Conservation (phyloP, 768 basidiomycete genomes). For the Ephemerocybe angulata region DNA sequence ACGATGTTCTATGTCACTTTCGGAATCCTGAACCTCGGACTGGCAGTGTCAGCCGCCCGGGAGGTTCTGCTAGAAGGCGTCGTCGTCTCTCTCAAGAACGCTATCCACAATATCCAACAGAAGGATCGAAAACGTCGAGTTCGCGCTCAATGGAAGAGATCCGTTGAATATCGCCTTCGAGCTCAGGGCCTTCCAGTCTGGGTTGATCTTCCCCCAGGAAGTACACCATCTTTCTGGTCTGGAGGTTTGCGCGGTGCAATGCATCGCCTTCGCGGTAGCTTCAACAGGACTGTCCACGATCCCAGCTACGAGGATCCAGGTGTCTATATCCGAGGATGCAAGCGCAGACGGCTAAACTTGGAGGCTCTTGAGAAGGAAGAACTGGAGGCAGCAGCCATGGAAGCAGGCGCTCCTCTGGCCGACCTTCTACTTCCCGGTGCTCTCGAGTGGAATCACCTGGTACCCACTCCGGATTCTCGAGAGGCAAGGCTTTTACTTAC, state of each 20-base stretch:
- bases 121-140: slow-evolving; percentile 48
- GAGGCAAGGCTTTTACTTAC: neutral
- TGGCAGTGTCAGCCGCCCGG: slow-evolving; percentile 61
- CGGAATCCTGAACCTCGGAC: slow-evolving; percentile 61
- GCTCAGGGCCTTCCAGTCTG: slow-evolving; percentile 48
- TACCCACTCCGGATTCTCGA: neutral
- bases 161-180: slow-evolving; percentile 61
- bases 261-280: neutral
- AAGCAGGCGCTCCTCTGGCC: slow-evolving; percentile 60
- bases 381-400: slow-evolving; percentile 60
- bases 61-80: slow-evolving; percentile 73
- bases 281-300: neutral
- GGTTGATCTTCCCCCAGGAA: slow-evolving; percentile 27
- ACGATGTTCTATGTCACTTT: slow-evolving; percentile 53
- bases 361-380: slow-evolving; percentile 52
- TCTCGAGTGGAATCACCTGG: slow-evolving; percentile 13
- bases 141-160: slow-evolving; percentile 53
- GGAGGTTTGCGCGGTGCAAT: neutral
- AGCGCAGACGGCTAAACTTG: slow-evolving; percentile 59
- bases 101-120: slow-evolving; percentile 43
- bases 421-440: slow-evolving; percentile 43
- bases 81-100: slow-evolving; percentile 59
- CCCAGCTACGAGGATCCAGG: slow-evolving; percentile 15
- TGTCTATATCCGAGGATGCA: slow-evolving; percentile 28
- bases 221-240: neutral